Evolutionary conservation across 129 eudicot species (phyloP).

Genomic region (Glebionis coronaria): DNA sequence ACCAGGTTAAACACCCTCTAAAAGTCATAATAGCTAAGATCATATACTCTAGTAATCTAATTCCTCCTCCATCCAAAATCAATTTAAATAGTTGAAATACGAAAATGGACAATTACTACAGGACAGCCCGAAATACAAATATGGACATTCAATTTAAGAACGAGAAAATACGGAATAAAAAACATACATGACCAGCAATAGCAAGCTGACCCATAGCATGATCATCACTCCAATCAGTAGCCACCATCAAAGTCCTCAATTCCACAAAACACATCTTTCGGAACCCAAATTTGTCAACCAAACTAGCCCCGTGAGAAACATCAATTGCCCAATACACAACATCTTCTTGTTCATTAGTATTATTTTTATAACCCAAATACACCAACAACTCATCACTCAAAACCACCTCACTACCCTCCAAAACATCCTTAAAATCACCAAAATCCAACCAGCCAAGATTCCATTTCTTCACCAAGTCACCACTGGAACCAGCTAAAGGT

Average conservation of each 20-base stretch:
- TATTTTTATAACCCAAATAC: constrained; percentile 61
- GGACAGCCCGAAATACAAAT: neutral
- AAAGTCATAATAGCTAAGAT: too few relatives aligned
- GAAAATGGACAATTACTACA: neutral
- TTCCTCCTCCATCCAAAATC: too few relatives aligned
- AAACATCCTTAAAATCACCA: constrained; percentile 49
- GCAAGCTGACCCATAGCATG: constrained; percentile 75
- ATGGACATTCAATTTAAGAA: too few relatives aligned
- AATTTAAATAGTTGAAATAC: neutral
- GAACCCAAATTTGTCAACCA: constrained; percentile 57
- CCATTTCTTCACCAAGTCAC: constrained; percentile 53
- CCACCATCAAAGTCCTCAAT: constrained; percentile 86
- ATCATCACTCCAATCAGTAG: constrained; percentile 77
- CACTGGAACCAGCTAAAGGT: constrained; percentile 58
- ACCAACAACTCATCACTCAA: constrained; percentile 66
- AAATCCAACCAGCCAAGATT: constrained; percentile 85
- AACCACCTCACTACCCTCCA: constrained; percentile 53
- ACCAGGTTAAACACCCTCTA: too few relatives aligned
- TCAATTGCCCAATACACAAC: constrained; percentile 89
- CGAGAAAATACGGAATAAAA: neutral
- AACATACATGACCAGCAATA: constrained; percentile 82
- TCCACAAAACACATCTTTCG: constrained; percentile 65
- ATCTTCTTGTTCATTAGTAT: constrained; percentile 36
- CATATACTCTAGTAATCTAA: too few relatives aligned
- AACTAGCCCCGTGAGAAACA: constrained; percentile 51